phyloP scores from a whole-genome alignment of 2,329 filamentous ascomycete genomes.

The Chlorencoelia australis region DNA sequence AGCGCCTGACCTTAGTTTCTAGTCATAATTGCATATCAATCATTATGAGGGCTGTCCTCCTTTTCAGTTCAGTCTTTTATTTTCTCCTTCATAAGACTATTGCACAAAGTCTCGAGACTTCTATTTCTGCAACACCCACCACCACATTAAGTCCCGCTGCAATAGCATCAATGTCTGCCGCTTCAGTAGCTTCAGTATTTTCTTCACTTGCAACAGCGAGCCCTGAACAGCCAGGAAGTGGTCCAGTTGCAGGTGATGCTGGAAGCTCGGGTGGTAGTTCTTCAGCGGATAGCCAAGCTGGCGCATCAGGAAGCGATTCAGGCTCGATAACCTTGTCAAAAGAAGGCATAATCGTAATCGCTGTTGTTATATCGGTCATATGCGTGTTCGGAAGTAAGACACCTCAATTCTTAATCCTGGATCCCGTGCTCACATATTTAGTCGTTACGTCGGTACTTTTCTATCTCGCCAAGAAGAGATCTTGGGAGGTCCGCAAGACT shows the following conservation, averaged over 20 bases:
- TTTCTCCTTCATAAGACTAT: conserved; percentile 15
- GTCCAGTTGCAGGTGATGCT: conserved; percentile 23
- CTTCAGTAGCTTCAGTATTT: conserved; percentile 23
- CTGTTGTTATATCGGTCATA: conserved; percentile 58
- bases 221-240: conserved; percentile 23
- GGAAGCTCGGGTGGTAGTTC: conserved; percentile 28
- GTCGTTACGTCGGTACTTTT: conserved; percentile 50
- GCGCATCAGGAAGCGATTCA: conserved; percentile 53
- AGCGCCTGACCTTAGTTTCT: too few species aligned
- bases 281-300: conserved; percentile 43
- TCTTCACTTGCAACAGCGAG: conserved; percentile 21
- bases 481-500: conserved; percentile 69
- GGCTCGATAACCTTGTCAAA: conserved; percentile 54
- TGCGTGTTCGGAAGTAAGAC: conserved; percentile 59
- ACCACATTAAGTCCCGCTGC: conserved; percentile 15
- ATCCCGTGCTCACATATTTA: background rate
- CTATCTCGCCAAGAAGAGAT: conserved; percentile 72
- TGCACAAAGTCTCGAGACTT: conserved; percentile 14
- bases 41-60: conserved; percentile 19
- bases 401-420: background rate
- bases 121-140: conserved; percentile 9
- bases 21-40: conserved; percentile 7
- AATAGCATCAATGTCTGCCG: conserved; percentile 26
- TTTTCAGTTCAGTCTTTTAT: conserved; percentile 18
- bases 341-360: conserved; percentile 64